These are phyloP conservation scores for Saccharomyces eubayanus DNA, from an alignment of 805 yeast species.

Conservation along the genomic window DNA sequence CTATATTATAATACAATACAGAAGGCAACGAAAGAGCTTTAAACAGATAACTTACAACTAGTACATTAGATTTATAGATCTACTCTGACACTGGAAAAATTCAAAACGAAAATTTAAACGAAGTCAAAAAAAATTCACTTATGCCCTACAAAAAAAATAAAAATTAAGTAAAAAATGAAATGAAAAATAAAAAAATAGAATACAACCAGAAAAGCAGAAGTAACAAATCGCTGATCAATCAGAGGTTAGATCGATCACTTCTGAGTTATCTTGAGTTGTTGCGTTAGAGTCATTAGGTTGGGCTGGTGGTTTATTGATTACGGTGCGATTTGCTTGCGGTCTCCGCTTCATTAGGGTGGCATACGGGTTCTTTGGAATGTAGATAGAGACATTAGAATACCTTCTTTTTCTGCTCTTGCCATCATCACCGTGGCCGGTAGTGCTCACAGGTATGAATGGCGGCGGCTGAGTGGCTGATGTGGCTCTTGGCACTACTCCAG, in stretches of 20 bases:
- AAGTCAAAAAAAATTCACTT: background rate
- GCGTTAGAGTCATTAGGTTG: background rate
- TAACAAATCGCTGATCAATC: background rate
- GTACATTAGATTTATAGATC: background rate
- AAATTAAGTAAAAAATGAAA: background rate
- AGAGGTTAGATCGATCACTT: background rate
- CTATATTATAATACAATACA: background rate
- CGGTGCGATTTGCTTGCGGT: background rate
- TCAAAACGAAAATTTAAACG: background rate
- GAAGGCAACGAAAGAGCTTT: background rate
- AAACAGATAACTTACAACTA: background rate
- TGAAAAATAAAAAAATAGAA: background rate
- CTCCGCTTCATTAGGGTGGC: background rate
- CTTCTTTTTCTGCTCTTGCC: background rate
- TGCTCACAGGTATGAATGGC: background rate
- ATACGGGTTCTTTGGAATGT: background rate
- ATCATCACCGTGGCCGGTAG: background rate
- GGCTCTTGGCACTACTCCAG: background rate
- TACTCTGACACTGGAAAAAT: background rate
- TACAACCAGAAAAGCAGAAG: background rate
- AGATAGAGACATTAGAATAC: background rate
- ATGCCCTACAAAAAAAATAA: background rate
- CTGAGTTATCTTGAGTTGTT: background rate
- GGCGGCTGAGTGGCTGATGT: background rate
- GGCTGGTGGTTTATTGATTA: background rate